These are phyloP conservation scores for Apophysomyces elegans DNA, from an alignment of 371 early-diverging fungal genomes.

Conservation along the genomic window DNA sequence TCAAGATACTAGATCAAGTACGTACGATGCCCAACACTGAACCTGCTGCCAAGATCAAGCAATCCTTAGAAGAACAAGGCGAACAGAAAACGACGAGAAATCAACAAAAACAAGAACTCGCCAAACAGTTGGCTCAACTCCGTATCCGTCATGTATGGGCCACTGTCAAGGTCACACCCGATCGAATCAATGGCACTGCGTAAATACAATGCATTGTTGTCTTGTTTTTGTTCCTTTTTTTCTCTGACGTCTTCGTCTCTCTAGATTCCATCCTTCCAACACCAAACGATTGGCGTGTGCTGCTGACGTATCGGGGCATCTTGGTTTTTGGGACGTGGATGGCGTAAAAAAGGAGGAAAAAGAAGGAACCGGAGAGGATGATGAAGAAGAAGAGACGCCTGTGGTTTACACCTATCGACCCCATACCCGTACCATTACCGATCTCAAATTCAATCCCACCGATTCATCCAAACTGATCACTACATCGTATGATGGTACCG, in stretches of 20 bases:
- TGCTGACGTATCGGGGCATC: conserved; percentile 64
- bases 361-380: conserved; percentile 25
- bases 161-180: conserved; percentile 62
- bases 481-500: conserved; percentile 70
- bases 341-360: conserved; percentile 40
- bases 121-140: conserved; percentile 14
- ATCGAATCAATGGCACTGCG: conserved; percentile 53
- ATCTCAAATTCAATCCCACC: conserved; percentile 55
- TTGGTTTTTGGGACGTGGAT: conserved; percentile 73
- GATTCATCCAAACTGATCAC: conserved; percentile 58
- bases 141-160: conserved; percentile 52
- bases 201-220: conserved; percentile 19
- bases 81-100: conserved; percentile 17
- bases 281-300: conserved; percentile 63
- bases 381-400: conserved; percentile 56
- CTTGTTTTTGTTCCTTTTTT: conserved; percentile 10
- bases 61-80: conserved; percentile 17
- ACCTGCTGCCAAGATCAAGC: conserved; percentile 9
- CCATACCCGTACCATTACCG: conserved; percentile 58
- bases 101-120: conserved; percentile 15
- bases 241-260: not conserved
- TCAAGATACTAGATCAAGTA: conserved; percentile 24
- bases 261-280: conserved; percentile 68
- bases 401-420: conserved; percentile 63
- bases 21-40: conserved; percentile 26